Base-by-base conservation (phyloP, 1,284 basidiomycete species). In the Leccinum griseonigrum region DNA sequence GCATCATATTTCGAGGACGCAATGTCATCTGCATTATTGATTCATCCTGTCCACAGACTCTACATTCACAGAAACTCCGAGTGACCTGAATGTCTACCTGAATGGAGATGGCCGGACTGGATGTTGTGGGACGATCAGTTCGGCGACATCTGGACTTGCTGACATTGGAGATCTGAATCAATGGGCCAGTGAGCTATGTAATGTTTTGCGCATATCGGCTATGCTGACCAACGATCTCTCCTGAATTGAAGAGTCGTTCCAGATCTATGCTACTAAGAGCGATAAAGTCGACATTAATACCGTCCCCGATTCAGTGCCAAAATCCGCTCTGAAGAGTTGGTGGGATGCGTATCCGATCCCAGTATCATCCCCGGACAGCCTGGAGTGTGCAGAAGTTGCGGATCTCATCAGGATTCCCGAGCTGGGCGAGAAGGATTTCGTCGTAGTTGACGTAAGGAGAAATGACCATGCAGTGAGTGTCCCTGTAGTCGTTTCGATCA, bases 341-440 rank as follows among this genome's bases (percentile, higher is more conserved):
- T 82, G 79, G 80, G 78, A 83, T 59, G 81, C 80, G 0, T 83
- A 79, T 64, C 83, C 83, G 0, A 10, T 36, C 34, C 50, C 67
- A 1, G 50, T 6, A 22, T 69, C 71, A 10, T 61, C 57, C 16
- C 54, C 54, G 48, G 29, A 32, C 28, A 31, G 18, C 11, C 3
- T 75, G 38, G 59, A 60, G 22, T 65, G 66, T 29, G 51, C 34
- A 32, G 66, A 75, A 16, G 66, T 74, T 9, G 73, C 64, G 36
- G 64, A 58, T 62, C 65, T 74, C 4, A 60, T 74, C 36, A 63
- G 51, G 57, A 64, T 69, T 14, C 55, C 63, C 8, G 54, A 56
- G 16, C 43, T 53, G 2, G 34, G 51, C 9, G 7, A 57, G 43
- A 61, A 64, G 11, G 66, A 67, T 28, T 69, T 66, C 43, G 68